Base-by-base conservation (phyloP, 2,329 filamentous ascomycete species). In the Claviceps paspali region DNA sequence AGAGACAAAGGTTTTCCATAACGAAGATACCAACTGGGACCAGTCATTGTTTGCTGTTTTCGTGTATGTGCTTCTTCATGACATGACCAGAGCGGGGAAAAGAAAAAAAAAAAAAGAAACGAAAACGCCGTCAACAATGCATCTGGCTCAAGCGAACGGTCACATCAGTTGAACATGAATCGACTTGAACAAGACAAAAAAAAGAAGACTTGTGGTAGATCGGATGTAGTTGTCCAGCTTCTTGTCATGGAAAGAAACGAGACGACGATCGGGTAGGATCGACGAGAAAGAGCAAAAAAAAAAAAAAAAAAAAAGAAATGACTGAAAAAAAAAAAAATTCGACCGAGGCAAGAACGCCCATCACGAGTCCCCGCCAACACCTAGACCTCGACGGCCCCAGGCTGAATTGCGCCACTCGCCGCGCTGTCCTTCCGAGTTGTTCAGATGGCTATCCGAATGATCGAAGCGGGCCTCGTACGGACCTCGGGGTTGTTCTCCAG, bases 321-420 rank as follows among this genome's bases (percentile, higher is more conserved):
- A 17, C 12, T 7, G 15, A 27, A 19, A 9, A 18, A 23, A 19
- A 10, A 6, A 23, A 24, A 12, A 30, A 31, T 6, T 4, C 29
- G 7, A n/a, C 18, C 11, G 7, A 14, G 17, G 10, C 15, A 28
- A 6, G 10, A 37, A 19, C 22, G 21, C 22, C 14, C 9, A 45
- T 59, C 50, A 64, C 47, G 53, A 56, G 39, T 62, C 61, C 30
- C 59, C 57, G 9, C 69, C 67, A 9, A 70, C 60, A 42, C 70
- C 67, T 32, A 66, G 55, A 19, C 64, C 67, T 41, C 65, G 68
- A 33, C 65, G 65, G 21, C 60, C 62, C 63, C 64, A 72, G 27
- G 59, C 68, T 14, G 70, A 75, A 49, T 72, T 73, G 24, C 71
- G 64, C 68, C 70, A 75, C 41, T 74, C 68, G 38, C 65, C 62